A percentile compares a stretch with the other conserved stretches of the same genome.
phyloP scores from a whole-genome alignment of 306 rosid species.

The Ziziphus jujuba region DNA sequence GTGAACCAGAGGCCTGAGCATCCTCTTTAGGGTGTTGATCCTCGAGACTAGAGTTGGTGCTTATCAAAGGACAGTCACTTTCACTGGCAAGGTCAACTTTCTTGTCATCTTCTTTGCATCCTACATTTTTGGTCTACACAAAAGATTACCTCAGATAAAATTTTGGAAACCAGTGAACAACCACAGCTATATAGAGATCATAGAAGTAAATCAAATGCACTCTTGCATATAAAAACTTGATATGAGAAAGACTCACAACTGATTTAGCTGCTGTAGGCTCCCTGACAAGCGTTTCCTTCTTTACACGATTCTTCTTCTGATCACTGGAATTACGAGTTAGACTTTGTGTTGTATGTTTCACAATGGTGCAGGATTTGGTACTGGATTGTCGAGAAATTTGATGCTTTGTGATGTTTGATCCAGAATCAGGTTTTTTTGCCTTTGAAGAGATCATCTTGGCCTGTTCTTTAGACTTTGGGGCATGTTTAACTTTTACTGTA shows the following conservation, averaged over 20 bases:
- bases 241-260: conserved; percentile 38
- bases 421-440: conserved; percentile 50
- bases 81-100: conserved; percentile 30
- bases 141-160: conserved; percentile 15
- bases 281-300: conserved; percentile 45
- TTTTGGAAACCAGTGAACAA: background rate
- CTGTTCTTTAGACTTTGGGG: conserved; percentile 51
- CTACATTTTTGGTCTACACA: conserved; percentile 46
- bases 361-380: conserved; percentile 27
- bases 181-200: background rate
- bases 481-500: conserved; percentile 33
- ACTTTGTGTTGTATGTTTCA: conserved; percentile 30
- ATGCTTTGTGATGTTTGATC: conserved; percentile 35
- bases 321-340: conserved; percentile 24
- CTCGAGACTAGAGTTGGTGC: conserved; percentile 23
- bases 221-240: background rate
- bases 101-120: conserved; percentile 33
- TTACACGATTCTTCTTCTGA: conserved; percentile 42
- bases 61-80: conserved; percentile 36
- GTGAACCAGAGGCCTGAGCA: conserved; percentile 20
- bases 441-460: conserved; percentile 38
- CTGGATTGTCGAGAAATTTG: conserved; percentile 32
- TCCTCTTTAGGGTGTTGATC: conserved; percentile 32
- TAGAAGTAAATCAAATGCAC: background rate
- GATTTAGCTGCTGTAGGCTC: conserved; percentile 42